phyloP scores from a whole-genome alignment of 2,329 filamentous ascomycete species.

The Neofusicoccum kwambonambiense region DNA sequence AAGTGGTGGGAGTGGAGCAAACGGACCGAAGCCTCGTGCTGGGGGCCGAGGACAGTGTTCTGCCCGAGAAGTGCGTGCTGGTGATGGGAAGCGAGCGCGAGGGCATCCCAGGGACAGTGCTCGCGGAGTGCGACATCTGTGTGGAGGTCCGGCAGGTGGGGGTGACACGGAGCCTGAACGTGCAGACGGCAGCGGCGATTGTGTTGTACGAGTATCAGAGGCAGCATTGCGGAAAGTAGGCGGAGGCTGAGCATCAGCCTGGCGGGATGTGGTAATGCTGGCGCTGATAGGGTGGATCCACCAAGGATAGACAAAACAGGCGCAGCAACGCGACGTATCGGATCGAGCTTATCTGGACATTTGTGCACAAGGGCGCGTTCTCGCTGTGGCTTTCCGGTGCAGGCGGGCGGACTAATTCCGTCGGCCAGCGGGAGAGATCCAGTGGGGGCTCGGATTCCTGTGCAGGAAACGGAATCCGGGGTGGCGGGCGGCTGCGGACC shows the following conservation, averaged over 20 bases:
- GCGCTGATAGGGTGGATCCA: no score
- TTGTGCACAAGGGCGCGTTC: background rate
- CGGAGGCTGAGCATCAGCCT: background rate
- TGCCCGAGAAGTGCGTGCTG: constrained; percentile 34
- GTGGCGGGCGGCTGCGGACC: background rate
- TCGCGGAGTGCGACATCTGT: constrained; percentile 51
- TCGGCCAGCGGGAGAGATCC: background rate
- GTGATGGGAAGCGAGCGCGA: constrained; percentile 53
- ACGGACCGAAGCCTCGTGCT: constrained; percentile 50
- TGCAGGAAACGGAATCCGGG: background rate
- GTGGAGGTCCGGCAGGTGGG: constrained; percentile 55
- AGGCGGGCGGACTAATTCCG: constrained; percentile 2
- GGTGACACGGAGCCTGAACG: constrained; percentile 55
- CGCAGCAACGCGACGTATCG: background rate
- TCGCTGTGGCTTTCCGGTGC: constrained; percentile 7
- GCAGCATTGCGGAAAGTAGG: constrained; percentile 27
- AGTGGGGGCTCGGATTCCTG: background rate
- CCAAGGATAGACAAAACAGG: background rate
- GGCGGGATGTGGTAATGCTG: no score
- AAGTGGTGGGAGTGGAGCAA: constrained; percentile 55
- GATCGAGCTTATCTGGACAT: background rate
- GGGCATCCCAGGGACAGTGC: constrained; percentile 49
- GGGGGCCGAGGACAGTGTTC: constrained; percentile 31
- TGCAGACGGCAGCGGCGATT: constrained; percentile 54
- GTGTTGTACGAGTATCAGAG: constrained; percentile 53